Base-by-base conservation (phyloP, 148 eudicot genomes). In the Talinum fruticosum region DNA sequence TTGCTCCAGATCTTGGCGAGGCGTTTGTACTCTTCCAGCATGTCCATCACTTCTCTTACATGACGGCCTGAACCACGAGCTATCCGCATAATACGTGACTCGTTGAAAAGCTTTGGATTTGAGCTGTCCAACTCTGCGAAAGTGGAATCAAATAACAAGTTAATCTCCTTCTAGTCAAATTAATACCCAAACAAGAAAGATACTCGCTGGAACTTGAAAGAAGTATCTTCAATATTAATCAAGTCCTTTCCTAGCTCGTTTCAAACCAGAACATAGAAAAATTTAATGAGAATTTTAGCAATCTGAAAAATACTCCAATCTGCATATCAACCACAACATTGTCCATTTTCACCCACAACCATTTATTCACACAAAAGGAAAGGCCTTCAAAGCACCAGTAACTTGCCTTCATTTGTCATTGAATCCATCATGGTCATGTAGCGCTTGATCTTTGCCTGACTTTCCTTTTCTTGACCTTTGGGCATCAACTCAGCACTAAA, bases 401-500 rank as follows among this genome's bases (percentile, higher is more conserved):
- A 79, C 83, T 87, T 74, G 79, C 97, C 99, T 91, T 89, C 83
- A 82, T 36, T 32, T 33, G 33, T 64, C 78, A 59, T 44, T 12
- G 80, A 69, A 67, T 77, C 80, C 80, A 77, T 53, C 49, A 77
- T 78, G 38, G 69, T 71, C 75, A 78, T 54, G 10, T 70, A 61
- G 41, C 57, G 80, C 75, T 70, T 70, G n/a, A 78, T 26, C 33
- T n/a, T 78, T 38, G 30, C 68, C 59, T 78, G 75, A 30, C 53
- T 70, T 89, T 95, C 97, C 79, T 95, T 91, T 81, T 90, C 99
- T 69, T 79, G 94, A 35, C 96, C 99, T 85, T 93, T 81, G 35
- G 97, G 94, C 97, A 93, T 89, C 51, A 92, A 81, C 88, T 95
- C 97, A 49, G 87, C 51, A 77, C 96, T 88, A 69, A 92, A 89